Evolutionary conservation across 495 filamentous ascomycete species (phyloP), one percentile per base, ranked within the genome.

Genomic region (Penicillium daleae): DNA sequence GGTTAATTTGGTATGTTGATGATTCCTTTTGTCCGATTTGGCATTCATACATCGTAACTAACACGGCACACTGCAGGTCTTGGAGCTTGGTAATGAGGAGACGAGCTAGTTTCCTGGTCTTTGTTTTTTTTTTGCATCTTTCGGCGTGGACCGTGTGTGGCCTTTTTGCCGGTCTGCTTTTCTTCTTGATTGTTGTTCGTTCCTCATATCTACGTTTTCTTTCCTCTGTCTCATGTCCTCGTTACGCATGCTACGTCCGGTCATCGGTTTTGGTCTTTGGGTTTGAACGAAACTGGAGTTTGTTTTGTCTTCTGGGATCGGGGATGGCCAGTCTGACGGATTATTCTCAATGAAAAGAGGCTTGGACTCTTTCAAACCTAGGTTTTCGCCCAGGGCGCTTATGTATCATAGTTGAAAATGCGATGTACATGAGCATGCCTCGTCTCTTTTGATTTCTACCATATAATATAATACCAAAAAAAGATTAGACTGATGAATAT

Each of bases 1-100:
- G 92, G 78, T 83, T 65, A 86, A 96, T 74, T 42, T 82, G 74
- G 80, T 80, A 64, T 59, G 77, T 54, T 54, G 2, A 29, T 50
- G 15, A 32, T 44, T 22, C 37, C 31, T 21, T 55, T 13, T 8
- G 33, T 15, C 51, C 27, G 22, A 26, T 32, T n/a, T n/a, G n/a
- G n/a, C n/a, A 22, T 24, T 10, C 56, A 39, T 26, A 40, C n/a
- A 10, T 56, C 24, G 31, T 37, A 60, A 60, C 60, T 69, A 54
- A 70, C 61, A 19, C 26, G 22, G 24, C 24, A 12, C 1, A 22
- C 48, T 49, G 48, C 57, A 78, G 75, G 62, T 72, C 29, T 49
- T 80, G 61, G 76, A 80, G 55, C 68, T 80, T 48, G 62, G 60
- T 24, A 51, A 66, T 39, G 71, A 75, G 55, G 66, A 61, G 50